Evolutionary conservation across 805 yeast genomes (phyloP), one percentile per base, ranked within the genome.

Genomic region (Pichia nakasei): DNA sequence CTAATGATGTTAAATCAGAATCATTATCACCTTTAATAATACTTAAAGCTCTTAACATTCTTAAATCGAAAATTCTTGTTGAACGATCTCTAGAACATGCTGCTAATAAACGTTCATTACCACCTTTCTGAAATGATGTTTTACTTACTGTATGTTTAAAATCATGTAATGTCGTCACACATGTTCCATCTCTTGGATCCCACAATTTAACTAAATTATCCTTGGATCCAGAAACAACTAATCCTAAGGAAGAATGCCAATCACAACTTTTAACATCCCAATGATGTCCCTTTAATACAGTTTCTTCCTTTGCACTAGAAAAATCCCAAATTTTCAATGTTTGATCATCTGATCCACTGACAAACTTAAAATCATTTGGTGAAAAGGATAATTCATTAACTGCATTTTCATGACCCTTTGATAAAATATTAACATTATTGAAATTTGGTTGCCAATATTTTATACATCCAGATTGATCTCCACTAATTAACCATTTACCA

Each of bases 241-340:
- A 69, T 0, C 97, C 96, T 63, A 86, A 66, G 12, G 73, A 70
- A 5, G 95, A 85, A 63, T 93, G 99, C 99, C 99, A 93, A 62
- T 93, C 97, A 43, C 94, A 85, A 43, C 89, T 79, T 59, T 93
- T 93, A 20, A 93, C 97, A 64, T 93, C 99, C 99, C 99, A 93
- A 60, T 94, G 96, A 64, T 93, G 99, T 2, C 97, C 97, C 21
- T 79, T 73, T 43, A 93, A 68, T 0, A 77, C 70, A 39, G 85
- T 66, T 58, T 93, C 99, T 53, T 86, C 93, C 46, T 74, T 68
- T 32, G 93, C 93, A 57, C 83, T 85, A 57, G 85, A 82, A 65
- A 93, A 93, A 64, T 89, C 86, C 97, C 97, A 93, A 33, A 93
- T 81, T 59, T 93, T 94, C 48, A 91, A 68, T 6, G 82, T 74